phyloP scores from a whole-genome alignment of 371 early-diverging fungal species.

The Umbelopsis sp. region DNA sequence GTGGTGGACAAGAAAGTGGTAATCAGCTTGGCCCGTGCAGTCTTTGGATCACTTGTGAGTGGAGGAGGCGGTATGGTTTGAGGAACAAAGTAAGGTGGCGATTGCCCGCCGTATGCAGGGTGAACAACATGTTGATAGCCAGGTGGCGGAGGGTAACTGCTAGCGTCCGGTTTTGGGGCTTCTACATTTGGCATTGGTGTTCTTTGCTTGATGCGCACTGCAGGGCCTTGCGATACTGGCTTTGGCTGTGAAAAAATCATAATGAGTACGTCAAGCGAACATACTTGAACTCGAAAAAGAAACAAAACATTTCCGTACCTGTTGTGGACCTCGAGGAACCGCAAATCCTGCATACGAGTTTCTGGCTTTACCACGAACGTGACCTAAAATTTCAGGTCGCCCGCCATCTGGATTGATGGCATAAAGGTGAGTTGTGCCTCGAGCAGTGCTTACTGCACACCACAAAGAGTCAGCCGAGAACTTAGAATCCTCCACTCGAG shows the following conservation, averaged over 20 bases:
- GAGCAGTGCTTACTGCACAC: slow-evolving; percentile 77
- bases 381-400: slow-evolving; percentile 64
- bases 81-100: neutral
- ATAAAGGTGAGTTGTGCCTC: slow-evolving; percentile 82
- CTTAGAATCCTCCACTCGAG: slow-evolving; percentile 71
- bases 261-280: neutral
- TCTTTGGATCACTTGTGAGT: neutral
- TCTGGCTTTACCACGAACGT: slow-evolving; percentile 50
- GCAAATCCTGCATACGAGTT: slow-evolving; percentile 26
- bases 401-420: slow-evolving; percentile 76
- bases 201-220: slow-evolving; percentile 61
- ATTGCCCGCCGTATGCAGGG: neutral
- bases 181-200: slow-evolving; percentile 40
- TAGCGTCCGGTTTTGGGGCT: neutral
- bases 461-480: slow-evolving; percentile 78
- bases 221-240: slow-evolving; percentile 33
- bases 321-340: neutral
- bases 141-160: neutral
- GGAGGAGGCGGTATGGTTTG: slow-evolving; percentile 1
- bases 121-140: neutral
- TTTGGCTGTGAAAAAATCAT: neutral
- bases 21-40: slow-evolving; percentile 37
- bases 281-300: neutral
- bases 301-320: neutral
- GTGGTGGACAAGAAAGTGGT: slow-evolving; percentile 41